A percentile compares a stretch with the other conserved stretches of the same genome.
These are phyloP conservation scores for Colletotrichum costaricense DNA, from an alignment of 2,329 filamentous ascomycete genomes.

Conservation along the genomic window DNA sequence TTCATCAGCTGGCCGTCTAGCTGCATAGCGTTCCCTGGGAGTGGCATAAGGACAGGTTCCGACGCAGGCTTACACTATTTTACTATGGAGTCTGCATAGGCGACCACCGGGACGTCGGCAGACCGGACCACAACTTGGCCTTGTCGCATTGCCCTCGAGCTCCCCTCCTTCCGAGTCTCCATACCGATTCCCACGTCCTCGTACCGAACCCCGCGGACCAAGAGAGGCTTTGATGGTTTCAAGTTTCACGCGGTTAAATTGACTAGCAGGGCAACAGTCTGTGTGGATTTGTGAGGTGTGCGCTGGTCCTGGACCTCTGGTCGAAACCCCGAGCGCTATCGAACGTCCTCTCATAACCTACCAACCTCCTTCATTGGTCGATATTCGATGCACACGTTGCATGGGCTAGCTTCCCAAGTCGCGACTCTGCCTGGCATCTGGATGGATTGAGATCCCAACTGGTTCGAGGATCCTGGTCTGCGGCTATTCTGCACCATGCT, in stretches of 20 bases:
- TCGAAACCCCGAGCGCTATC: not conserved
- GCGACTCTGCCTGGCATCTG: not conserved
- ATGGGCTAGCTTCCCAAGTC: constrained; percentile 5
- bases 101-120: not conserved
- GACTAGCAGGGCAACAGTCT: constrained; percentile 4
- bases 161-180: not conserved
- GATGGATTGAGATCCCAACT: constrained; percentile 3
- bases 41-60: not conserved
- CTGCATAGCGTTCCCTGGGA: not conserved
- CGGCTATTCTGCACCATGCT: constrained; percentile 8
- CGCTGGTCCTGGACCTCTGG: not conserved
- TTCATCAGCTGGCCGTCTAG: constrained; percentile 14
- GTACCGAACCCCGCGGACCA: not conserved
- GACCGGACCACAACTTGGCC: constrained; percentile 1
- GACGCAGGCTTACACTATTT: not conserved
- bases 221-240: constrained; percentile 22
- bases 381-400: constrained; percentile 8
- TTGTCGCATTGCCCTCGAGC: not conserved
- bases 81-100: not conserved
- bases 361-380: constrained; percentile 2
- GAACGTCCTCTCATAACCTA: not conserved
- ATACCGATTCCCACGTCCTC: not conserved
- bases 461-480: not conserved
- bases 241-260: constrained; percentile 20
- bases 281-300: not conserved